Conservation (phyloP, 352 stramenopile genomes). For the Globisporangium rhizosaccharum region DNA sequence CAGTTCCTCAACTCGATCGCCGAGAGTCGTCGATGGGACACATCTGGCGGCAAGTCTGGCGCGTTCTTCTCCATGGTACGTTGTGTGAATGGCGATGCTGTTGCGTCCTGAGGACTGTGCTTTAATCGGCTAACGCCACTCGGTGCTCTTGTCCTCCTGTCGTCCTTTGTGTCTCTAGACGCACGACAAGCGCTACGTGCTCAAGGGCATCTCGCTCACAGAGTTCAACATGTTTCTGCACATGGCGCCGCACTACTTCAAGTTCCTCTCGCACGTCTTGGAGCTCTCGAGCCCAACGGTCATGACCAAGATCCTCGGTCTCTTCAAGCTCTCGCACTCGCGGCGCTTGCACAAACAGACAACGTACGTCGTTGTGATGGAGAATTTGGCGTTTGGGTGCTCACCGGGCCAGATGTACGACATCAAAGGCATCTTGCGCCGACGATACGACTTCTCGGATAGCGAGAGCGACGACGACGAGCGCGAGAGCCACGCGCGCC, state of each 20-base stretch:
- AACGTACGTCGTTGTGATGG: conserved; percentile 84
- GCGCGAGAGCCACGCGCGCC: neutral
- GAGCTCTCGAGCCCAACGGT: conserved; percentile 52
- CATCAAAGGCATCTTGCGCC: conserved; percentile 78
- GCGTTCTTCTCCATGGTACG: conserved; percentile 83
- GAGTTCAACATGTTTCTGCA: conserved; percentile 90
- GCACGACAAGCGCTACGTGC: conserved; percentile 78
- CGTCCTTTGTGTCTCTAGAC: conserved; percentile 25
- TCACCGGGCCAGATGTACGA: conserved; percentile 79
- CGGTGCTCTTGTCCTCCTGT: conserved; percentile 2
- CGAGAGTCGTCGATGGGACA: conserved; percentile 70
- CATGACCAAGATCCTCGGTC: conserved; percentile 81
- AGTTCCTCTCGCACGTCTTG: conserved; percentile 71
- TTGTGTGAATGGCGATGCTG: neutral
- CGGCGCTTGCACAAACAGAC: conserved; percentile 62
- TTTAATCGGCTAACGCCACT: neutral
- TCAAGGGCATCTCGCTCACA: conserved; percentile 82
- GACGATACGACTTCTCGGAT: conserved; percentile 49
- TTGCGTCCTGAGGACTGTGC: neutral
- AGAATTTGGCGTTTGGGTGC: conserved; percentile 82
- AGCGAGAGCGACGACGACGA: conserved; percentile 26
- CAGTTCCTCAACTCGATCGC: conserved; percentile 82
- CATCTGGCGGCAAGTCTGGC: conserved; percentile 78
- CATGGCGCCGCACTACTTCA: conserved; percentile 85
- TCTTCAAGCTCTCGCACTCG: conserved; percentile 75